phyloP scores from a whole-genome alignment of 331 rosid species.

The Saraca asoca region DNA sequence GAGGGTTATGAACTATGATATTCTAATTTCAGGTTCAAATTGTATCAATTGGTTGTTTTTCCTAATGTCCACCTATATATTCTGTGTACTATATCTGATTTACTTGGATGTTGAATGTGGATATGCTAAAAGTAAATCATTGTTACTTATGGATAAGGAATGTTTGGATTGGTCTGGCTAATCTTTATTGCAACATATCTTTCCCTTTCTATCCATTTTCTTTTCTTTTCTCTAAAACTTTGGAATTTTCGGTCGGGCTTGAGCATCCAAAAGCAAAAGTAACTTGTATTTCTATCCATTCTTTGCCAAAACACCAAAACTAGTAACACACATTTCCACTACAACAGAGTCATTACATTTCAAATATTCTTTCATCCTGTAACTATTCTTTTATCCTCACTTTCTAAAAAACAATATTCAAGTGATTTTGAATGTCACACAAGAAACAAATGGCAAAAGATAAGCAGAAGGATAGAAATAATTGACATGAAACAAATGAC shows the following conservation, averaged over 20 bases:
- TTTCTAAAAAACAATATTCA: slow-evolving; percentile 73
- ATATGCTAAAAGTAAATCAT: slow-evolving; percentile 1
- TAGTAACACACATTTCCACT: no score
- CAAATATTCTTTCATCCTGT: no score
- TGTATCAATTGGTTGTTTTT: neutral
- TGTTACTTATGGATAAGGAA: neutral
- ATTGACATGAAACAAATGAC: slow-evolving; percentile 14
- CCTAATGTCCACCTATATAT: neutral
- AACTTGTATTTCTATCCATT: slow-evolving; percentile 29
- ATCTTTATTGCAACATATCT: neutral
- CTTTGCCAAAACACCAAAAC: no score
- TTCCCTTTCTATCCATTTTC: neutral
- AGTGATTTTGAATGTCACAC: slow-evolving; percentile 52
- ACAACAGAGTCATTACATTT: no score
- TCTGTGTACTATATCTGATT: neutral
- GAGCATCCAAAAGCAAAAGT: slow-evolving; percentile 11
- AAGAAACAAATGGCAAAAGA: neutral
- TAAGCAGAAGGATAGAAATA: neutral
- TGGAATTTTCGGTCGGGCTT: neutral
- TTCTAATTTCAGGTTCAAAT: neutral
- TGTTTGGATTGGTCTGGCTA: neutral
- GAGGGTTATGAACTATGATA: neutral
- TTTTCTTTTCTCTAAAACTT: slow-evolving; percentile 14
- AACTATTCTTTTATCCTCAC: slow-evolving; percentile 70
- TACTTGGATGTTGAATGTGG: slow-evolving; percentile 9